Percentiles rank a stretch among this genome's conserved stretches.
Evolutionary conservation across 176 grass and related monocot species (phyloP).

Genomic region (Echinochloa phyllopogon): DNA sequence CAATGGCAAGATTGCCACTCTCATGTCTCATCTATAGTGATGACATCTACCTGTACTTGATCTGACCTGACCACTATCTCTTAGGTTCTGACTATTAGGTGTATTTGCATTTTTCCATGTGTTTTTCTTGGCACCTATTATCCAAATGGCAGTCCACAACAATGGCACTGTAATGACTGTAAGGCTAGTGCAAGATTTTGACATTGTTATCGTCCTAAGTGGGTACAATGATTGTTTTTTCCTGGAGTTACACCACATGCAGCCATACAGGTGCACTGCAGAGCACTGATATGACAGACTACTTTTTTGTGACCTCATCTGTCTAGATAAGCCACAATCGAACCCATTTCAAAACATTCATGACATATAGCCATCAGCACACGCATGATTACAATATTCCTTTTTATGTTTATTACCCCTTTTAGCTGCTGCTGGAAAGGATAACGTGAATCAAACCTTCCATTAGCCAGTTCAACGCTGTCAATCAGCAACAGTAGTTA

Average conservation of each 20-base stretch:
- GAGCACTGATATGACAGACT: constrained; percentile 44
- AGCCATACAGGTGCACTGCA: constrained; percentile 19
- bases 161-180: background rate
- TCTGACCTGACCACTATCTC: constrained; percentile 24
- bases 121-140: constrained; percentile 29
- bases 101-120: constrained; percentile 26
- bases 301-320: constrained; percentile 43
- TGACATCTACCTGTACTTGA: constrained; percentile 19
- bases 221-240: constrained; percentile 47
- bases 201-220: constrained; percentile 36
- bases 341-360: constrained; percentile 47
- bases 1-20: background rate
- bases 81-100: constrained; percentile 10
- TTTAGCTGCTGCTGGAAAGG: constrained; percentile 41
- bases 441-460: constrained; percentile 42
- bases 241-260: constrained; percentile 33
- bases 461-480: constrained; percentile 38
- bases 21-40: background rate
- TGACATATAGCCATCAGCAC: constrained; percentile 32
- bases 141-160: constrained; percentile 27
- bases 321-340: constrained; percentile 41
- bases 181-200: constrained; percentile 30
- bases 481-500: constrained; percentile 53
- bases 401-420: constrained; percentile 8
- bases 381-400: constrained; percentile 19